phyloP scores from a whole-genome alignment of 73 alveolate genomes.

The Urostyla sp. region DNA sequence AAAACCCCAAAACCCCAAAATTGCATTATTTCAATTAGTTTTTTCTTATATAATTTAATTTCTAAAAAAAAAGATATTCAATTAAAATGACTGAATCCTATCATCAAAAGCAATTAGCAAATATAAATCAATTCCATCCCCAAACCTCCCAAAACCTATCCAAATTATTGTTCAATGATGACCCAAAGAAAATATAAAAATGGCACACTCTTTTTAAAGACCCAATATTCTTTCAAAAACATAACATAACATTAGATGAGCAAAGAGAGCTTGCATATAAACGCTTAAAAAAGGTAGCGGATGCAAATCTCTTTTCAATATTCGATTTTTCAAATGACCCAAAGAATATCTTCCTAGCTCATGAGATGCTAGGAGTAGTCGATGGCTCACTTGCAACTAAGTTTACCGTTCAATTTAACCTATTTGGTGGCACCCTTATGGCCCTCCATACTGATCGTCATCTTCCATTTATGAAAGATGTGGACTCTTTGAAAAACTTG shows the following conservation, averaged over 20 bases:
- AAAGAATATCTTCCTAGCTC: slow-evolving; percentile 57
- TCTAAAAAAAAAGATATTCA: no score
- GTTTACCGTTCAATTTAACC: slow-evolving; percentile 67
- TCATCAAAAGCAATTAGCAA: no score
- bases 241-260: slow-evolving; percentile 39
- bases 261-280: slow-evolving; percentile 45
- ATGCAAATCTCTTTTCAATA: slow-evolving; percentile 43
- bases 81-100: no score
- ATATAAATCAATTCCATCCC: no score
- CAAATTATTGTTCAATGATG: slow-evolving; percentile 25
- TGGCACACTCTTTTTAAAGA: slow-evolving; percentile 47
- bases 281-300: slow-evolving; percentile 49
- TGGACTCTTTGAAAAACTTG: slow-evolving; percentile 49
- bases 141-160: neutral
- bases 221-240: slow-evolving; percentile 52
- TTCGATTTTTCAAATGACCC: slow-evolving; percentile 63
- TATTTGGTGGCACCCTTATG: slow-evolving; percentile 69
- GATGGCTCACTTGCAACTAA: slow-evolving; percentile 69
- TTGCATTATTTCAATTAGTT: no score
- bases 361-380: slow-evolving; percentile 54
- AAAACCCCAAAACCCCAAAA: no score
- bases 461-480: neutral
- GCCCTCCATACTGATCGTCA: slow-evolving; percentile 54
- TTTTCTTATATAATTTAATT: no score
- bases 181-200: slow-evolving; percentile 27